A percentile compares a stretch with the other conserved stretches of the same genome.
These are phyloP conservation scores for Hyaloscypha variabilis DNA, from an alignment of 495 filamentous ascomycete species.

Conservation along the genomic window DNA sequence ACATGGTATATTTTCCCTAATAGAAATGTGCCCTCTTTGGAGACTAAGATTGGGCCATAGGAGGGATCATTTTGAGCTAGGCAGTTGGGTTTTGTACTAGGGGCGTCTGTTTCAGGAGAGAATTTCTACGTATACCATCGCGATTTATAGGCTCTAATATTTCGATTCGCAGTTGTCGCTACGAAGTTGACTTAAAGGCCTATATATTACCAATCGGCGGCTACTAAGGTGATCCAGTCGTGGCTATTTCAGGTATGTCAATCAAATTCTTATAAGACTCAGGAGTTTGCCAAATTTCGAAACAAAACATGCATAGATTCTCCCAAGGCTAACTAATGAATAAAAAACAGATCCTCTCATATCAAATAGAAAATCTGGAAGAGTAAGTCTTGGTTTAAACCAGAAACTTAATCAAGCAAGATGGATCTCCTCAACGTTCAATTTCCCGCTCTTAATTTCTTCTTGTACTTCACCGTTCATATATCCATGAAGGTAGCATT, in stretches of 20 bases:
- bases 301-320: background rate
- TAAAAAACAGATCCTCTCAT: background rate
- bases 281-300: background rate
- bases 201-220: no score
- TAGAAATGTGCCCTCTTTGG: no score
- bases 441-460: conserved; percentile 3
- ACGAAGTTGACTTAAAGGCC: no score
- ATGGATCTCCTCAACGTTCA: conserved; percentile 7
- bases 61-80: no score
- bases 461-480: conserved; percentile 18
- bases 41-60: no score
- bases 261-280: background rate
- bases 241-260: background rate
- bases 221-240: background rate
- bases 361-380: background rate
- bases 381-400: background rate
- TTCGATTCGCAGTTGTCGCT: no score
- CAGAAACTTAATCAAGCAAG: conserved; percentile 3
- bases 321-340: background rate
- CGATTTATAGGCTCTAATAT: no score
- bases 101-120: no score
- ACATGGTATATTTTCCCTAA: no score
- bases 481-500: conserved; percentile 16
- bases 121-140: no score
- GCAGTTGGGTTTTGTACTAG: no score